Conservation (phyloP, 208 protist genomes). For the Leishmania guyanensis region DNA sequence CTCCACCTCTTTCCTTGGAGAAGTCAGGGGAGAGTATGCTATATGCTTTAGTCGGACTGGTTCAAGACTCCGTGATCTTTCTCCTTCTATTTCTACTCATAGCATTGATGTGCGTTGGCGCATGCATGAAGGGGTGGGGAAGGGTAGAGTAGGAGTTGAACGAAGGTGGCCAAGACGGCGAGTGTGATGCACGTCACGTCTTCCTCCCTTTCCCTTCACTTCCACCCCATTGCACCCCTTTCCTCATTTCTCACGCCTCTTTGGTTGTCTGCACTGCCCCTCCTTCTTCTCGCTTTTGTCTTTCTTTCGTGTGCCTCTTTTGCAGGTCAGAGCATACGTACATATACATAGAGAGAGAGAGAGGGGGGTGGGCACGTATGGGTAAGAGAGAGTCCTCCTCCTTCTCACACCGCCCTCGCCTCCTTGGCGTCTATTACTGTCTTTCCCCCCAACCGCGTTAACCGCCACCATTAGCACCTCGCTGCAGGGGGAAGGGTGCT, state of each 20-base stretch:
- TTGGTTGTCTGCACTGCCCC: background rate
- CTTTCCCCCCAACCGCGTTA: background rate
- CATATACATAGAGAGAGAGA: background rate
- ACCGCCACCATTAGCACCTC: background rate
- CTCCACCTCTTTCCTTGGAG: background rate
- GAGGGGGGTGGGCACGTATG: background rate
- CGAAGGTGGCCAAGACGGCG: background rate
- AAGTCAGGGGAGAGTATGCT: background rate
- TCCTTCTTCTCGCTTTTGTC: background rate
- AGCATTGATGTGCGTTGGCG: background rate
- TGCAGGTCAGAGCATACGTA: background rate
- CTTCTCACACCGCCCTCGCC: background rate
- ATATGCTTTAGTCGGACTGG: background rate
- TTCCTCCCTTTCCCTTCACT: background rate
- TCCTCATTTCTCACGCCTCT: background rate
- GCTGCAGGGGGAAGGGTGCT: background rate
- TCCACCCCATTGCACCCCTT: background rate
- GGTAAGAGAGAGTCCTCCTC: background rate
- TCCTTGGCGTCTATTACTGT: background rate
- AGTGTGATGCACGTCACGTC: background rate
- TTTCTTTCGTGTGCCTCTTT: slow-evolving; percentile 6
- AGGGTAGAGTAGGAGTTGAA: background rate
- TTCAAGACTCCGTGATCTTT: background rate
- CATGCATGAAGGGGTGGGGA: background rate
- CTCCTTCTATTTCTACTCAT: background rate